These are phyloP conservation scores for Solanum gandarillasii DNA, from an alignment of 257 asterid species.

Conservation along the genomic window DNA sequence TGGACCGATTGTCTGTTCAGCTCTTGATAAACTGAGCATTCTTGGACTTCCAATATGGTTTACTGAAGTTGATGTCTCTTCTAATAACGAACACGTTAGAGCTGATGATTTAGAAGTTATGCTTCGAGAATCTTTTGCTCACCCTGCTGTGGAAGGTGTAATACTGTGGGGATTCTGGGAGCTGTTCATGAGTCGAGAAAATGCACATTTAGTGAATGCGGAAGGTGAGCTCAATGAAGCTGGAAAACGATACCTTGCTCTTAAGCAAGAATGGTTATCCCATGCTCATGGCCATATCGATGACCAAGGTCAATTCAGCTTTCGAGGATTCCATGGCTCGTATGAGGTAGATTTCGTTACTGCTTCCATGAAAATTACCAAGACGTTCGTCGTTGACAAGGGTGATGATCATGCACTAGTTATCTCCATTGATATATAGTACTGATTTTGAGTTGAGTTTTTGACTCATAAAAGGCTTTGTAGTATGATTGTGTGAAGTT, in stretches of 20 bases:
- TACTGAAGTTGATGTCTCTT: slow-evolving; percentile 79
- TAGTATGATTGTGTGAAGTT: neutral
- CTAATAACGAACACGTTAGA: slow-evolving; percentile 52
- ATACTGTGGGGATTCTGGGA: slow-evolving; percentile 97
- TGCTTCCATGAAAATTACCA: slow-evolving; percentile 22
- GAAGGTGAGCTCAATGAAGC: slow-evolving; percentile 80
- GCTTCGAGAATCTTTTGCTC: slow-evolving; percentile 81
- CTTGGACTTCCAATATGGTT: slow-evolving; percentile 93
- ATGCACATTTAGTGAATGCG: slow-evolving; percentile 57
- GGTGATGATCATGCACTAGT: slow-evolving; percentile 55
- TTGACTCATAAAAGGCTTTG: neutral
- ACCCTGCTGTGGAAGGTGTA: slow-evolving; percentile 84
- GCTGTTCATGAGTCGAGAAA: slow-evolving; percentile 71
- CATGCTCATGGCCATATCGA: slow-evolving; percentile 41
- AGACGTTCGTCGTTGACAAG: slow-evolving; percentile 51
- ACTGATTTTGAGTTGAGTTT: neutral
- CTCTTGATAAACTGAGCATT: slow-evolving; percentile 58
- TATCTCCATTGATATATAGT: slow-evolving; percentile 26
- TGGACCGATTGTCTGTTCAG: slow-evolving; percentile 55
- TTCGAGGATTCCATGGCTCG: slow-evolving; percentile 72
- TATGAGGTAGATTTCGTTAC: slow-evolving; percentile 42
- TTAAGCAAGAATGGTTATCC: slow-evolving; percentile 69
- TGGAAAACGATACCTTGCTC: slow-evolving; percentile 48
- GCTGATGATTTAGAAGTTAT: slow-evolving; percentile 84
- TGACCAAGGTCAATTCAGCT: slow-evolving; percentile 36